Conservation (phyloP, 192 early-diverging fungal genomes). For the Podila horticola region DNA sequence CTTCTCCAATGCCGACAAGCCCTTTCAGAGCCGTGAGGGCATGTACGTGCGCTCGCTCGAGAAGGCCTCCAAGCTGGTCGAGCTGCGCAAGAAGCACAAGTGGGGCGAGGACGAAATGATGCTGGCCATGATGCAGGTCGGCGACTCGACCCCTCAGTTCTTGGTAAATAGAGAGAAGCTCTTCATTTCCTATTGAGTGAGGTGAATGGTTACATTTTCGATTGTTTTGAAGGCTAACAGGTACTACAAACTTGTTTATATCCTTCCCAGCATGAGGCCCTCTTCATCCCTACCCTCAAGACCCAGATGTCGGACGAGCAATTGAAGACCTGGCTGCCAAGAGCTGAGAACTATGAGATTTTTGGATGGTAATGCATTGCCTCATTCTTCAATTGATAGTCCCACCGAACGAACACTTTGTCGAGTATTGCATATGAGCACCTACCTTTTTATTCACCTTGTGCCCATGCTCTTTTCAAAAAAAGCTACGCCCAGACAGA, state of each 20-base stretch:
- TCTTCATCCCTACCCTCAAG: conserved; percentile 53
- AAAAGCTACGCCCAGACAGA: conserved; percentile 68
- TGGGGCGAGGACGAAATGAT: conserved; percentile 77
- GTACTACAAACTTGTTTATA: not conserved
- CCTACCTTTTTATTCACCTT: not conserved
- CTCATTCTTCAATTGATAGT: conserved; percentile 16
- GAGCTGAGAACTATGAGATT: conserved; percentile 70
- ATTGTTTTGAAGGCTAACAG: not conserved
- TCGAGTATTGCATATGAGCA: not conserved
- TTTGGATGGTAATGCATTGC: conserved; percentile 64
- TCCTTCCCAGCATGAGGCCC: conserved; percentile 39
- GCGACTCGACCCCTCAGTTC: conserved; percentile 57
- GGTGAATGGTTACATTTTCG: not conserved
- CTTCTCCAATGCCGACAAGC: conserved; percentile 51
- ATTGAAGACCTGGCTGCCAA: conserved; percentile 48
- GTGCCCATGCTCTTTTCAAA: not conserved
- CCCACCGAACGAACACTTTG: not conserved
- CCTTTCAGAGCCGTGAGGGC: conserved; percentile 46
- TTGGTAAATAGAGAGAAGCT: too few relatives aligned
- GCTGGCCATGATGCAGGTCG: conserved; percentile 62
- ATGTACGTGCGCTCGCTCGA: conserved; percentile 48
- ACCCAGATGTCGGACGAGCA: conserved; percentile 55
- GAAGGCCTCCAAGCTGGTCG: conserved; percentile 54
- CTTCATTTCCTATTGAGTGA: too few relatives aligned
- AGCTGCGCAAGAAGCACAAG: conserved; percentile 76